A percentile compares a stretch with the other conserved stretches of the same genome.
These are phyloP conservation scores for Lodderomyces orthopsilosis DNA, from an alignment of 1,139 yeast species.

Conservation along the genomic window DNA sequence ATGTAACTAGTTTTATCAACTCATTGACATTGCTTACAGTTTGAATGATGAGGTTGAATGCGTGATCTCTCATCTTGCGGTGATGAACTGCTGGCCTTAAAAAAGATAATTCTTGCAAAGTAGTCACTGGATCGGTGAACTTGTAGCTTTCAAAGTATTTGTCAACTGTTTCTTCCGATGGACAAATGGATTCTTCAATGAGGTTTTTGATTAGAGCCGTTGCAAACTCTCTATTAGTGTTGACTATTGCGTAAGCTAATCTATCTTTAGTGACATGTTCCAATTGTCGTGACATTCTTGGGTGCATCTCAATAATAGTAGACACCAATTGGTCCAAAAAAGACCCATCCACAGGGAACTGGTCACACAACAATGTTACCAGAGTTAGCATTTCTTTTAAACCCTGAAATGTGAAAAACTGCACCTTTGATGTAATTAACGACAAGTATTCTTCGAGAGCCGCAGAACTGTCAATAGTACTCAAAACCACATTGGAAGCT, in stretches of 20 bases:
- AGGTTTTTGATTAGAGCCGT: conserved; percentile 19
- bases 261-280: conserved; percentile 24
- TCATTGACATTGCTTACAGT: conserved; percentile 26
- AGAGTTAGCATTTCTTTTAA: conserved; percentile 17
- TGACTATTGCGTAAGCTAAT: conserved; percentile 24
- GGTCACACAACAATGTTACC: background rate
- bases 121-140: conserved; percentile 5
- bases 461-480: background rate
- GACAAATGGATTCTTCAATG: conserved; percentile 22
- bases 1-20: conserved; percentile 27
- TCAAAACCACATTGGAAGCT: conserved; percentile 1
- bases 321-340: conserved; percentile 4
- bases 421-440: conserved; percentile 18
- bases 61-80: conserved; percentile 17
- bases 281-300: conserved; percentile 17
- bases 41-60: conserved; percentile 24
- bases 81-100: conserved; percentile 35
- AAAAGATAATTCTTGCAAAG: conserved; percentile 23
- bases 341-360: background rate
- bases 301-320: conserved; percentile 8
- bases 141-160: conserved; percentile 18
- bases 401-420: conserved; percentile 20
- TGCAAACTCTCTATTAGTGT: conserved; percentile 21
- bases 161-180: conserved; percentile 26
- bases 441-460: conserved; percentile 15